Conservation (phyloP, 73 alveolate genomes). For the Tetrahymena malaccensis region DNA sequence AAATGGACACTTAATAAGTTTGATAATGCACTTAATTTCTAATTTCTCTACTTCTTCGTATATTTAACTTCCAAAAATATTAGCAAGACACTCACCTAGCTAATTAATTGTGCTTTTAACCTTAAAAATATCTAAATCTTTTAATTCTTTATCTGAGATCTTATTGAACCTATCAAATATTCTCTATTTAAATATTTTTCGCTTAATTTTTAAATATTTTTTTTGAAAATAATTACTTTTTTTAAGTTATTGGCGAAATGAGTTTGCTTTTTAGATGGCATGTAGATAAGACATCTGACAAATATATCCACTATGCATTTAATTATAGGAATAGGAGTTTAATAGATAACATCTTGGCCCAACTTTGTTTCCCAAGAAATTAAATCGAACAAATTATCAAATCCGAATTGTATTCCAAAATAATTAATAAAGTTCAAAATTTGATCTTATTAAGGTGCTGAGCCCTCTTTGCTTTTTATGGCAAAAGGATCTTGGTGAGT, state of each 20-base stretch:
- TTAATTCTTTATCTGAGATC: neutral
- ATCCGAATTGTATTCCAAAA: neutral
- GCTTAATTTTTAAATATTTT: too few relatives aligned
- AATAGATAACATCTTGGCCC: neutral
- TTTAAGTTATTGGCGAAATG: neutral
- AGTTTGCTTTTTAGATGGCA: neutral
- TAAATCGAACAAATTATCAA: neutral
- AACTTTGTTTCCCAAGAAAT: neutral
- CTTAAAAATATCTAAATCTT: neutral
- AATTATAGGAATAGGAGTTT: neutral
- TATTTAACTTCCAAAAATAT: neutral
- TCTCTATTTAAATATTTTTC: neutral
- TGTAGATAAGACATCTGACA: neutral
- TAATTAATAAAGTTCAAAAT: neutral
- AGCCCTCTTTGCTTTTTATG: neutral
- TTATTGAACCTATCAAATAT: neutral
- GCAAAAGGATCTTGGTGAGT: neutral
- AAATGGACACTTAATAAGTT: neutral
- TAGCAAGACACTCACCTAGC: neutral
- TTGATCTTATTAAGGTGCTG: neutral
- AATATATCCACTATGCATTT: neutral
- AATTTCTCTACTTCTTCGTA: neutral
- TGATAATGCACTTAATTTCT: neutral
- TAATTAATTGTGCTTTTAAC: neutral
- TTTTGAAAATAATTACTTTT: neutral